These are phyloP conservation scores for Tylopilus felleus DNA, from an alignment of 768 basidiomycete species.

Conservation along the genomic window DNA sequence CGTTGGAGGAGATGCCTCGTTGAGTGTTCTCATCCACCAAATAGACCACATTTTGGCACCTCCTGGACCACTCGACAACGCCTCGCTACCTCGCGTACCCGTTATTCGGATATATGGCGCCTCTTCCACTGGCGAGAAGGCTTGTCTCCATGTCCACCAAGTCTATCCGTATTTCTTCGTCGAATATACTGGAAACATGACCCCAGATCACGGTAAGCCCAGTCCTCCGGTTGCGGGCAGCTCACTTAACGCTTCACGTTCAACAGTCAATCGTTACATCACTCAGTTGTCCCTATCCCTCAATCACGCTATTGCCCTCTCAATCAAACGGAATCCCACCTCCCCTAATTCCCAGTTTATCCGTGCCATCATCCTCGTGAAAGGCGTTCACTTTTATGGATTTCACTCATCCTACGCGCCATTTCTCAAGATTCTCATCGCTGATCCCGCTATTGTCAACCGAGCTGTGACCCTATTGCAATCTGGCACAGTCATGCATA, in stretches of 20 bases:
- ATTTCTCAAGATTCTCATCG: constrained; percentile 82
- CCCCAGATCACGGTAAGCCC: constrained; percentile 57
- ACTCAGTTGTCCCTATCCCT: constrained; percentile 67
- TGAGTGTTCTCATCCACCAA: constrained; percentile 45
- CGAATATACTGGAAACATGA: constrained; percentile 68
- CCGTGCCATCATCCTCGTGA: constrained; percentile 79
- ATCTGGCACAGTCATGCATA: constrained; percentile 79
- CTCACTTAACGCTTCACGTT: constrained; percentile 1
- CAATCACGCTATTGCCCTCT: constrained; percentile 82
- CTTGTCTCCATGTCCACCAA: constrained; percentile 70
- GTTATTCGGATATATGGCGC: constrained; percentile 84
- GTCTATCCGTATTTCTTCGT: constrained; percentile 4
- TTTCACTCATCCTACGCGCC: constrained; percentile 82
- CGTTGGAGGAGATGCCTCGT: neutral
- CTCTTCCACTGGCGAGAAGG: constrained; percentile 70
- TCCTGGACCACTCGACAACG: constrained; percentile 58
- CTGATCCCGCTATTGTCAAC: constrained; percentile 65
- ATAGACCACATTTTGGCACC: constrained; percentile 63
- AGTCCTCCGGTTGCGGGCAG: neutral
- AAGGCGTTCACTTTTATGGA: constrained; percentile 96
- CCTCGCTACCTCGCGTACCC: constrained; percentile 62
- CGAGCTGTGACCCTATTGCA: constrained; percentile 74
- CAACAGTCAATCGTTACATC: constrained; percentile 66
- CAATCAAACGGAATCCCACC: constrained; percentile 68
- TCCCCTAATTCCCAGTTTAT: constrained; percentile 58